Evolutionary conservation across 1,284 basidiomycete species (phyloP), one percentile per base, ranked within the genome.

Genomic region (Rhodofomes roseus): DNA sequence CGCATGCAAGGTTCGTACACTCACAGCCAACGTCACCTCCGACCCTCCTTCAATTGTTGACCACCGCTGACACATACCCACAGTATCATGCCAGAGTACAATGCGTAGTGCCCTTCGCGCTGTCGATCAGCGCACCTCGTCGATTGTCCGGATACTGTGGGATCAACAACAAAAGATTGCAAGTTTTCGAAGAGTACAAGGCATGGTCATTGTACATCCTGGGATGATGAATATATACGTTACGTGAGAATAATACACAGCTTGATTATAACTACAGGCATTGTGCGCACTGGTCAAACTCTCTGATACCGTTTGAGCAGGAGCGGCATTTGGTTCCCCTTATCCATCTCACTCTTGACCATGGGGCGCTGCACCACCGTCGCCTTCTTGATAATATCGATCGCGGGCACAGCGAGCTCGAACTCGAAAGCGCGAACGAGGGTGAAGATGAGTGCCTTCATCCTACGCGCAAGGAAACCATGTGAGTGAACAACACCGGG

Each of bases 391-490:
- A 56, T 52, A 55, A 71, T 58, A 8, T 63, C 62, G 34, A 68
- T 68, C 1, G 70, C 63, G 8, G 81, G 71, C 20, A 83, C 76
- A 1, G 77, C 79, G 8, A 83, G 72, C 61, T 81, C 78, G 66
- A 87, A 85, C 56, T 82, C 78, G 65, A 88, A 85, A 11, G 77
- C 74, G n/a, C 84, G 76, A 18, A 87, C 68, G 23, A 88, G 74
- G 1, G 81, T 79, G 67, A 85, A 88, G 14, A 88, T 63, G 8
- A 87, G 73, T 0, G 77, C 78, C 60, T 82, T 83, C 71, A 77
- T 81, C 69, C 81, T 57, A 16, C 22, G 14, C 18, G 20, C 43
- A 16, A 4, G 16, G 50, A 12, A 20, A 36, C n/a, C 8, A 23
- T 9, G 50, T 52, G n/a, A 52, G 31, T n/a, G 8, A 20, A 22